A percentile compares a stretch with the other conserved stretches of the same genome.
Conservation (phyloP, 208 protist species). For the Angomonas desouzai region DNA sequence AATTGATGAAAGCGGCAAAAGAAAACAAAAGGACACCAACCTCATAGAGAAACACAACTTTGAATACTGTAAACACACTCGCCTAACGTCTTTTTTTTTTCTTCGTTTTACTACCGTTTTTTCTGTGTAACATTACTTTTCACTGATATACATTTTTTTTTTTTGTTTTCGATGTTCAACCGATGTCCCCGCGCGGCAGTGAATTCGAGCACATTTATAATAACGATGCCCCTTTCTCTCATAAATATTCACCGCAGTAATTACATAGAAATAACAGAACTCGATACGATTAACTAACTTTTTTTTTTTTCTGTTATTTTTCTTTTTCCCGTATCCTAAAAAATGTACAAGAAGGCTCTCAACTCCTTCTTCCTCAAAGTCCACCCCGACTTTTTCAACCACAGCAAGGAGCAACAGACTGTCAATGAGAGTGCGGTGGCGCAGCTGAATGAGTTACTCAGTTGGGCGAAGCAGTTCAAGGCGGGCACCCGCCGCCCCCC, state of each 20-base stretch:
- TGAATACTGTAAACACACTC: no score
- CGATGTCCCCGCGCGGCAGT: no score
- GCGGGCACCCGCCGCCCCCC: slow-evolving; percentile 62
- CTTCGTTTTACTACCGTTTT: slow-evolving; percentile 5
- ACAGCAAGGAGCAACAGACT: slow-evolving; percentile 66
- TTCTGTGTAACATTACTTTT: background rate
- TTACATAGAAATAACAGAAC: no score
- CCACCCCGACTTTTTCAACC: slow-evolving; percentile 90
- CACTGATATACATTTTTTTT: no score
- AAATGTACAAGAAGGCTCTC: slow-evolving; percentile 91
- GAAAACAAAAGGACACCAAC: slow-evolving; percentile 9
- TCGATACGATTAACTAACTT: no score
- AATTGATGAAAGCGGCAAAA: background rate
- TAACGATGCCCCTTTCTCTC: no score
- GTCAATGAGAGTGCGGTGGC: slow-evolving; percentile 85
- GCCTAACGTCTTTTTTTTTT: no score
- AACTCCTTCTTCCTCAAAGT: slow-evolving; percentile 90
- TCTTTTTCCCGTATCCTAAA: slow-evolving; percentile 11
- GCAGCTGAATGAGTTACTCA: slow-evolving; percentile 88
- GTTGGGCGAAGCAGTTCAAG: slow-evolving; percentile 88
- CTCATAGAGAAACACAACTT: no score
- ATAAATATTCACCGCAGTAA: no score
- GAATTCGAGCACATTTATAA: no score
- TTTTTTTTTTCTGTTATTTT: slow-evolving; percentile 15
- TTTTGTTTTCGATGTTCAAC: no score